These are phyloP conservation scores for Apiospora koreana DNA, from an alignment of 2,329 filamentous ascomycete genomes.

Conservation along the genomic window DNA sequence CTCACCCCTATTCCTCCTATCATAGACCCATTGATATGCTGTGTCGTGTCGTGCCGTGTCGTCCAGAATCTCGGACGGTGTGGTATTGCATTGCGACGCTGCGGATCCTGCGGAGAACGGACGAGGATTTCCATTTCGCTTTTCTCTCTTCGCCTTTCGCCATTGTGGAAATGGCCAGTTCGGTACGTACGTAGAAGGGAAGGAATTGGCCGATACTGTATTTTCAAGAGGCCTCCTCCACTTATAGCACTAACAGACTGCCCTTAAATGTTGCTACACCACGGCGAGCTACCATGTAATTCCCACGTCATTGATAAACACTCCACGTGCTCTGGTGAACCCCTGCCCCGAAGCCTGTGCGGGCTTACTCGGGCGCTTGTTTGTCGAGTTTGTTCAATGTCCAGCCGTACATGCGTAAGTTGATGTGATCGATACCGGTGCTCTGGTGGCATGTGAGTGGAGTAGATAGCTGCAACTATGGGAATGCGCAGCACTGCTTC, in stretches of 20 bases:
- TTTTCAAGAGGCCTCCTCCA: neutral
- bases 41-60: neutral
- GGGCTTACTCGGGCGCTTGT: neutral
- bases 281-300: neutral
- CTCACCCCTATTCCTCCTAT: neutral
- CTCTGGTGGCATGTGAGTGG: neutral
- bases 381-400: neutral
- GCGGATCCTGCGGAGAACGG: neutral
- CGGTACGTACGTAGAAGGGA: neutral
- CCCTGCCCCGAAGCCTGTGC: neutral
- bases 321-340: neutral
- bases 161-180: neutral
- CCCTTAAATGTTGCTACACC: neutral
- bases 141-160: neutral
- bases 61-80: neutral
- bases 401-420: neutral
- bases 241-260: neutral
- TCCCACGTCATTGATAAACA: neutral
- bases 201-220: neutral
- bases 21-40: neutral
- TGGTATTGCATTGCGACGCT: constrained; percentile 2
- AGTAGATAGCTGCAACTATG: neutral
- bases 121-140: neutral
- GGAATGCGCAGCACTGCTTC: neutral
- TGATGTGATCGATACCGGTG: neutral